Conservation (phyloP, 2,329 filamentous ascomycete species). For the Didymella sp. region DNA sequence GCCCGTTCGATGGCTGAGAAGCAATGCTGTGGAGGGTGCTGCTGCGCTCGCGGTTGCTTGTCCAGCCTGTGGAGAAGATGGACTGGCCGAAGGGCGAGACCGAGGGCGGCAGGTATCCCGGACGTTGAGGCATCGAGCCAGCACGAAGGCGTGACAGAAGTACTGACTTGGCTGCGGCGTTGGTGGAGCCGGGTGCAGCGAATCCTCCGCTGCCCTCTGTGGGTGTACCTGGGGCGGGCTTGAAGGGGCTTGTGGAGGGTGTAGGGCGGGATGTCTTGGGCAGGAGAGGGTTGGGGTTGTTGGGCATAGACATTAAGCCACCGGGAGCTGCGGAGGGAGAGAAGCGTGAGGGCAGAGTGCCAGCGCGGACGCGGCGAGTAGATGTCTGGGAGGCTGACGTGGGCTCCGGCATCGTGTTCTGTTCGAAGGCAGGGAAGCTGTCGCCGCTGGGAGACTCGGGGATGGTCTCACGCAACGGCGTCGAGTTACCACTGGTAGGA, state of each 20-base stretch:
- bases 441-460: slow-evolving; percentile 92
- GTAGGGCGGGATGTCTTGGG: slow-evolving; percentile 84
- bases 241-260: slow-evolving; percentile 86
- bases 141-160: slow-evolving; percentile 85
- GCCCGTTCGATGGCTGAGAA: slow-evolving; percentile 85
- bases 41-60: slow-evolving; percentile 78
- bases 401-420: slow-evolving; percentile 68
- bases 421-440: slow-evolving; percentile 89
- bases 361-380: slow-evolving; percentile 82
- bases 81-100: slow-evolving; percentile 81
- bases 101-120: slow-evolving; percentile 66
- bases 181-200: slow-evolving; percentile 56
- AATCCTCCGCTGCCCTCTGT: slow-evolving; percentile 42
- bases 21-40: slow-evolving; percentile 90
- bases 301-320: slow-evolving; percentile 57
- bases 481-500: slow-evolving; percentile 94
- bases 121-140: slow-evolving; percentile 91
- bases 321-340: slow-evolving; percentile 74
- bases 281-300: slow-evolving; percentile 55
- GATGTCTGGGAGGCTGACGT: slow-evolving; percentile 64
- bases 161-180: slow-evolving; percentile 67
- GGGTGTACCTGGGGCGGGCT: slow-evolving; percentile 62
- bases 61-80: slow-evolving; percentile 88
- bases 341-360: slow-evolving; percentile 95
- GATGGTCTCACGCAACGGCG: slow-evolving; percentile 94